These are phyloP conservation scores for Plenodomus biglobosus DNA, from an alignment of 2,329 filamentous ascomycete species.

Conservation along the genomic window DNA sequence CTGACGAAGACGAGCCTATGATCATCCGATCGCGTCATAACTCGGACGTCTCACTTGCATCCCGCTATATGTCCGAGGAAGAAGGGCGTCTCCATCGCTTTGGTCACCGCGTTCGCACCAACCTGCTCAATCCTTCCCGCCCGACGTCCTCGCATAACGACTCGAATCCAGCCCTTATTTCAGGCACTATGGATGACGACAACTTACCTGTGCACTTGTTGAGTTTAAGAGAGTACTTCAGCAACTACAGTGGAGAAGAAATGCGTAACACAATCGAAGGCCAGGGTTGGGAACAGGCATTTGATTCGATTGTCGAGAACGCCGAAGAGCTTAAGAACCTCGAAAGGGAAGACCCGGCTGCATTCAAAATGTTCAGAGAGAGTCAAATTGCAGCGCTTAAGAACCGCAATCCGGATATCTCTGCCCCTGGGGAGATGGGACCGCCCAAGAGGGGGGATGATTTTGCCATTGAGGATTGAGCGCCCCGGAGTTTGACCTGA, in stretches of 20 bases:
- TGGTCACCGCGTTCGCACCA: conserved; percentile 65
- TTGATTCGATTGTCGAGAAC: conserved; percentile 65
- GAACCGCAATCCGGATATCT: conserved; percentile 35
- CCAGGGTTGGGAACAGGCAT: conserved; percentile 62
- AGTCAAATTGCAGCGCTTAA: conserved; percentile 44
- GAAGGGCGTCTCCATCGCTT: conserved; percentile 71
- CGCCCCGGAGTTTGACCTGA: too few species aligned
- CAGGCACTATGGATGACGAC: conserved; percentile 40
- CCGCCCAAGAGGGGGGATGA: conserved; percentile 5
- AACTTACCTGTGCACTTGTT: conserved; percentile 48
- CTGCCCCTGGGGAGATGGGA: conserved; percentile 12
- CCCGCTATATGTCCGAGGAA: conserved; percentile 65
- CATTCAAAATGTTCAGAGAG: conserved; percentile 38
- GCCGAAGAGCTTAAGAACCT: conserved; percentile 67
- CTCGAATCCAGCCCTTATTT: conserved; percentile 16
- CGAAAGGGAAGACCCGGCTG: conserved; percentile 43
- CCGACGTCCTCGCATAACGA: conserved; percentile 25
- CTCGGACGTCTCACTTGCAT: conserved; percentile 68
- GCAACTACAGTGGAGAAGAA: conserved; percentile 63
- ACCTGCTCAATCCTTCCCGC: conserved; percentile 53
- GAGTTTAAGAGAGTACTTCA: conserved; percentile 64
- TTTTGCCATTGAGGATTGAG: conserved; percentile 11
- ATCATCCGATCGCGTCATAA: conserved; percentile 60
- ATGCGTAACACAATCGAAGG: conserved; percentile 56
- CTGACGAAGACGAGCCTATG: conserved; percentile 48